Percentiles rank a stretch among this genome's conserved stretches.
phyloP scores from a whole-genome alignment of 768 basidiomycete species.

The Suillus fuscotomentosus region DNA sequence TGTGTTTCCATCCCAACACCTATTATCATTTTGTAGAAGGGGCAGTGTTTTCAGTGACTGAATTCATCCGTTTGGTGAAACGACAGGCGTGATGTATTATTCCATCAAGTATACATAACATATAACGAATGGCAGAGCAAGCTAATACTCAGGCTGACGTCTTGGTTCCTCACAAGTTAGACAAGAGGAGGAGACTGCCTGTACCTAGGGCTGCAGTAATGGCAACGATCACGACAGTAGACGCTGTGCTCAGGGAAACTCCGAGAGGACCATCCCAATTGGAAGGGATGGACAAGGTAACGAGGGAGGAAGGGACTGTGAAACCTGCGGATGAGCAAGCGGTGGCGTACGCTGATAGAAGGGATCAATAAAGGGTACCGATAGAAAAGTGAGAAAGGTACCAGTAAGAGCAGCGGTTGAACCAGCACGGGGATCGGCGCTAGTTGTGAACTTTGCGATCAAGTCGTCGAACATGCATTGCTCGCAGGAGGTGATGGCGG shows the following conservation, averaged over 20 bases:
- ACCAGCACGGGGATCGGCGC: conserved; percentile 55
- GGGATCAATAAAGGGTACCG: conserved; percentile 9
- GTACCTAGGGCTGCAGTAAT: conserved; percentile 47
- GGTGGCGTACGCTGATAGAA: conserved; percentile 49
- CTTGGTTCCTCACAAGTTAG: conserved; percentile 40
- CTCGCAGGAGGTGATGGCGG: conserved; percentile 51
- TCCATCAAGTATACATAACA: neutral
- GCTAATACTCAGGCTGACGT: no score
- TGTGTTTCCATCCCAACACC: neutral
- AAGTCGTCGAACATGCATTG: conserved; percentile 65
- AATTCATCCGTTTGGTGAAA: neutral
- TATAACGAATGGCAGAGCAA: no score
- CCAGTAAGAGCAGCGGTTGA: conserved; percentile 59
- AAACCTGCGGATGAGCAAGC: conserved; percentile 43
- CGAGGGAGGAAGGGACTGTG: conserved; percentile 37
- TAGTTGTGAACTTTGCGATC: conserved; percentile 45
- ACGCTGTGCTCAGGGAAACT: conserved; percentile 41
- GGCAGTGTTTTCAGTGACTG: neutral
- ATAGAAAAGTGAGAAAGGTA: conserved; percentile 26
- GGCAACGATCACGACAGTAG: conserved; percentile 43
- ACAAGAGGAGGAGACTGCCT: conserved; percentile 50
- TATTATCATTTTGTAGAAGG: neutral
- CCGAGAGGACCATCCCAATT: conserved; percentile 64
- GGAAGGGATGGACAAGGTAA: conserved; percentile 44
- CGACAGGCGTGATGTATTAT: neutral